Percentiles rank a stretch among this genome's conserved stretches.
Conservation (phyloP, 768 basidiomycete species). For the Tylopilus vinaceipallidus region DNA sequence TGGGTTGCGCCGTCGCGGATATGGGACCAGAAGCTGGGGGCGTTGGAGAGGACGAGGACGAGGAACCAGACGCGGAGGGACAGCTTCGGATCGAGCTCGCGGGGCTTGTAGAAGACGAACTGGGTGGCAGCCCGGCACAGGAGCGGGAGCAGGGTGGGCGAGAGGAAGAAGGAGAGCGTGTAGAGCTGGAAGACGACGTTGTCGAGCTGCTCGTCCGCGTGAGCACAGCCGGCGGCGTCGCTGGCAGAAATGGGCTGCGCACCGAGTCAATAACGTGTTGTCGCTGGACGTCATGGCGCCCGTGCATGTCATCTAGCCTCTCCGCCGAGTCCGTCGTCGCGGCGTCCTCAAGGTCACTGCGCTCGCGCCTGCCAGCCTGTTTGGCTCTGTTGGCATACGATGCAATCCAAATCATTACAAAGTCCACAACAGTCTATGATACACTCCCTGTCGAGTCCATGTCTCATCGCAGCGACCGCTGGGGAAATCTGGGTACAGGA, state of each 20-base stretch:
- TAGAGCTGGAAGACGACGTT: constrained; percentile 69
- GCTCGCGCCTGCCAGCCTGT: constrained; percentile 10
- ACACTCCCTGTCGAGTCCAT: constrained; percentile 3
- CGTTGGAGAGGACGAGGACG: constrained; percentile 57
- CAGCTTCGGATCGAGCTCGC: constrained; percentile 60
- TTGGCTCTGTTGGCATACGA: constrained; percentile 30
- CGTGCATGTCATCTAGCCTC: constrained; percentile 51
- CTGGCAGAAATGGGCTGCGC: constrained; percentile 25
- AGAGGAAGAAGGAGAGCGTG: constrained; percentile 73
- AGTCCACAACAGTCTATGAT: no score
- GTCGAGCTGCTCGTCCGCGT: constrained; percentile 52
- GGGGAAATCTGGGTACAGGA: constrained; percentile 4
- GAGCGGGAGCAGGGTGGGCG: constrained; percentile 52
- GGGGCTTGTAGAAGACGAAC: constrained; percentile 62
- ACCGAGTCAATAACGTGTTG: constrained; percentile 71
- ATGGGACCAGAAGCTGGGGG: constrained; percentile 62
- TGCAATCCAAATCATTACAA: neutral
- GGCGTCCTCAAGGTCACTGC: neutral
- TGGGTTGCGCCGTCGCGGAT: constrained; percentile 48
- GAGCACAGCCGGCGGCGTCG: constrained; percentile 7
- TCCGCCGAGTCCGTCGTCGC: constrained; percentile 17
- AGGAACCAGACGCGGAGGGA: constrained; percentile 70
- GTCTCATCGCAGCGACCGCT: constrained; percentile 8
- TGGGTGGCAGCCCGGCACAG: constrained; percentile 53
- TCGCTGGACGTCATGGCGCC: constrained; percentile 62